Base-by-base conservation (phyloP, 495 filamentous ascomycete species). In the Sporormia fimetaria region DNA sequence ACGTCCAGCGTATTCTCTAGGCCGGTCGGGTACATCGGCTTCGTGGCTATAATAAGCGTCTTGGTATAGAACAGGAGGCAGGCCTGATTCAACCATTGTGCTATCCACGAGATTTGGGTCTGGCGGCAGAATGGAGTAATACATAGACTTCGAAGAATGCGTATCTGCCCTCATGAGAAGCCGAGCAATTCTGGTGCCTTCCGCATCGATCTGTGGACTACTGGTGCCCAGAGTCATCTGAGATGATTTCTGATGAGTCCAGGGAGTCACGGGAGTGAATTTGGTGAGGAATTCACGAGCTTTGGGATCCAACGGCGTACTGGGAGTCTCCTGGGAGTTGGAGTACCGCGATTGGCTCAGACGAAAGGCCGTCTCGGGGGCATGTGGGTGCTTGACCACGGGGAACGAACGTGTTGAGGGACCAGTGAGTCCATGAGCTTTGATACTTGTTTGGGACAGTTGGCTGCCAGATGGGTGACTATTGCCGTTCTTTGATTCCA, bases 21-120 rank as follows among this genome's bases (percentile, higher is more conserved):
- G 57, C 35, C 76, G 72, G 24, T 81, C 71, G 6, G 92, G 92
- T 3, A 94, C 82, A 62, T 98, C 90, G 38, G 62, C 67, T 37
- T 88, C 82, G n/a, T 84, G 67, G 45, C 85, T 81, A 53, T 94
- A 96, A 51, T 79, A 87, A 11, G 87, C 77, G 53, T 87, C 80
- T 56, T 84, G 83, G 47, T 95, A 92, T 32, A 94, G 70, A 16
- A 82, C 67, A 29, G 67, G 62, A 46, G 69, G 69, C 8, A 64
- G 42, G 3, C 56, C 56, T n/a, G 26, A 42, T 11, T 41, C 29
- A 27, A 42, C 32, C 46, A 67, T 54, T 4, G 64, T 63, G 0
- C 27, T 33, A 28, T 59, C 35, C 1, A 66, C 47, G 8, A 59
- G 42, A 4, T 55, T 53, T 20, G 47, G 21, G 1, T 52, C 33